phyloP scores from a whole-genome alignment of 768 basidiomycete species.

The Termitomyces sp. region DNA sequence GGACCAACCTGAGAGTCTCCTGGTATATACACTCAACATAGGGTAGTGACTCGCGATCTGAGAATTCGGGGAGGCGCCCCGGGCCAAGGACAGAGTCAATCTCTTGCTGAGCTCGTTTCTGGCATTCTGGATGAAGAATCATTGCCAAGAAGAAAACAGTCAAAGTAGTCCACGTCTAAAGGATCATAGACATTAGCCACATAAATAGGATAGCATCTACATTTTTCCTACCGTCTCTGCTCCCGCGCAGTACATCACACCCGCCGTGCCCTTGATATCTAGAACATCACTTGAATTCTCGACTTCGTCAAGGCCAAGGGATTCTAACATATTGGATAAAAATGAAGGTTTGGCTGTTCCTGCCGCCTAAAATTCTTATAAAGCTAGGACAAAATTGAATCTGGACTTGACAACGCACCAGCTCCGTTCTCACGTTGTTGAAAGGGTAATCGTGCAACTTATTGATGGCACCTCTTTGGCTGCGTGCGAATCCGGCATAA shows the following conservation, averaged over 20 bases:
- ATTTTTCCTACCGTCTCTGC: constrained; percentile 32
- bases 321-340: constrained; percentile 15
- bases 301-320: constrained; percentile 1
- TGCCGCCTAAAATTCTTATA: constrained; percentile 3
- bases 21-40: background rate
- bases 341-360: constrained; percentile 23
- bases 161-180: constrained; percentile 30
- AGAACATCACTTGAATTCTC: background rate
- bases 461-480: constrained; percentile 5
- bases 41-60: constrained; percentile 1
- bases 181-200: background rate
- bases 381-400: background rate
- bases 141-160: constrained; percentile 20
- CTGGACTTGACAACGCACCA: constrained; percentile 21
- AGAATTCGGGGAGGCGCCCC: background rate
- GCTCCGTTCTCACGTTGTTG: constrained; percentile 23
- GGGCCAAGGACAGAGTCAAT: constrained; percentile 1
- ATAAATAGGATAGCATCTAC: background rate
- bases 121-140: constrained; percentile 3
- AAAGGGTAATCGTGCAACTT: constrained; percentile 28
- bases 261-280: constrained; percentile 19
- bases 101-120: constrained; percentile 1
- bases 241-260: constrained; percentile 24
- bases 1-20: background rate
- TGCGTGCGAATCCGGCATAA: constrained; percentile 16